A percentile compares a stretch with the other conserved stretches of the same genome.
phyloP scores from a whole-genome alignment of 208 protist genomes.

The Leishmania aethiopica region DNA sequence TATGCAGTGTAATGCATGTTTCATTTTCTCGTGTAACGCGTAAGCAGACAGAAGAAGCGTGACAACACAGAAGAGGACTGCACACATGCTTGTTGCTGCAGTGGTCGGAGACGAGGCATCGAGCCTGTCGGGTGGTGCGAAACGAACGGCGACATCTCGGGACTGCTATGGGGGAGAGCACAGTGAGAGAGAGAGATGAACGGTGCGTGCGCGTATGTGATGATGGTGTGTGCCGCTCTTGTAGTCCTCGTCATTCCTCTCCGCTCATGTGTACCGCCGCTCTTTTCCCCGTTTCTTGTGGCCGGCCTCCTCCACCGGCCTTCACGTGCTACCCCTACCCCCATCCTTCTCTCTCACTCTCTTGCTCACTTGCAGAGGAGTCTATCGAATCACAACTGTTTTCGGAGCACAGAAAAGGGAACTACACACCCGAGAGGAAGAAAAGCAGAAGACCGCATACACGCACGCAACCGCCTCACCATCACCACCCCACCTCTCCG shows the following conservation, averaged over 20 bases:
- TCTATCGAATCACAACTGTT: not conserved
- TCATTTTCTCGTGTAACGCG: not conserved
- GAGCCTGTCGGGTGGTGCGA: not conserved
- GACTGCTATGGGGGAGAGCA: not conserved
- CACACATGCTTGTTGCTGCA: not conserved
- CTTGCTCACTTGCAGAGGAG: not conserved
- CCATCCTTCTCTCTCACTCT: not conserved
- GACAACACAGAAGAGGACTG: not conserved
- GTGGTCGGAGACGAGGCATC: not conserved
- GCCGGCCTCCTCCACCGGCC: not conserved
- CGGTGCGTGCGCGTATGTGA: not conserved
- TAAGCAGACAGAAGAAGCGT: not conserved
- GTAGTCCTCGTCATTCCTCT: not conserved
- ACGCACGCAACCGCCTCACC: not conserved
- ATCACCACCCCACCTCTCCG: not conserved
- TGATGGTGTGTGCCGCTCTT: not conserved
- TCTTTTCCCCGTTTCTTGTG: not conserved
- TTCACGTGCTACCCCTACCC: not conserved
- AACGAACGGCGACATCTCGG: not conserved
- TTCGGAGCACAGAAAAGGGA: not conserved
- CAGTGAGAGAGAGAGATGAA: not conserved
- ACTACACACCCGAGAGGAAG: not conserved
- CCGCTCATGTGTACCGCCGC: not conserved
- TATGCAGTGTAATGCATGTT: not conserved
- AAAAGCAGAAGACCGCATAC: not conserved